A percentile compares a stretch with the other conserved stretches of the same genome.
phyloP scores from a whole-genome alignment of 2,329 filamentous ascomycete genomes.

The Talaromyces sp. region DNA sequence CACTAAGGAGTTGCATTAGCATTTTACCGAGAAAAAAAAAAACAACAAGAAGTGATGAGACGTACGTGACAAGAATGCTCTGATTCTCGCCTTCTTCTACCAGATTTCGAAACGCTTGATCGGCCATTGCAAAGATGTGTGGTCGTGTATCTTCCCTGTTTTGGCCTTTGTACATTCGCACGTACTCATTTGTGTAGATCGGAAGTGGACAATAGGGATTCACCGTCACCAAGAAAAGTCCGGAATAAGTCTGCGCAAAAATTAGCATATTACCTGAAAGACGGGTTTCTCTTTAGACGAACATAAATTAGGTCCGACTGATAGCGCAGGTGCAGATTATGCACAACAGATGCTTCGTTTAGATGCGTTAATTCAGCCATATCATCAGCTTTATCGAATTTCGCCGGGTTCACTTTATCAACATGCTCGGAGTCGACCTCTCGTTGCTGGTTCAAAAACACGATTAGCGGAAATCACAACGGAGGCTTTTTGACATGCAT shows the following conservation, averaged over 20 bases:
- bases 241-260: constrained; percentile 72
- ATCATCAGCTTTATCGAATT: constrained; percentile 98
- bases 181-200: constrained; percentile 93
- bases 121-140: constrained; percentile 96
- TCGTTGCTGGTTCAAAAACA: constrained; percentile 58
- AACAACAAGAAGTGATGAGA: constrained; percentile 13
- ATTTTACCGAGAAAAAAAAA: too few relatives aligned
- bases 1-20: constrained; percentile 36
- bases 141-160: constrained; percentile 90
- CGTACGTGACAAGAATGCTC: constrained; percentile 85
- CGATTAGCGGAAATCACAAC: constrained; percentile 13
- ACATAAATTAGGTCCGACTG: constrained; percentile 89
- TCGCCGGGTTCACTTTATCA: constrained; percentile 98
- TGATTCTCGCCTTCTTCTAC: constrained; percentile 95
- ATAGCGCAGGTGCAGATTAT: constrained; percentile 93
- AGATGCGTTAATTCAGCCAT: constrained; percentile 98
- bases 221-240: constrained; percentile 90
- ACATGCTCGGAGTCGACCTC: constrained; percentile 80
- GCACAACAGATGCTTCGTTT: constrained; percentile 95
- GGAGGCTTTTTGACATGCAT: constrained; percentile 32
- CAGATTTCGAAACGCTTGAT: constrained; percentile 90
- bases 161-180: constrained; percentile 95
- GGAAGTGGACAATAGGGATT: constrained; percentile 94
- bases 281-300: constrained; percentile 21
- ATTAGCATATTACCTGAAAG: neutral